Evolutionary conservation across 2,329 filamentous ascomycete genomes (phyloP).

Genomic region (Metarhizium brunneum): DNA sequence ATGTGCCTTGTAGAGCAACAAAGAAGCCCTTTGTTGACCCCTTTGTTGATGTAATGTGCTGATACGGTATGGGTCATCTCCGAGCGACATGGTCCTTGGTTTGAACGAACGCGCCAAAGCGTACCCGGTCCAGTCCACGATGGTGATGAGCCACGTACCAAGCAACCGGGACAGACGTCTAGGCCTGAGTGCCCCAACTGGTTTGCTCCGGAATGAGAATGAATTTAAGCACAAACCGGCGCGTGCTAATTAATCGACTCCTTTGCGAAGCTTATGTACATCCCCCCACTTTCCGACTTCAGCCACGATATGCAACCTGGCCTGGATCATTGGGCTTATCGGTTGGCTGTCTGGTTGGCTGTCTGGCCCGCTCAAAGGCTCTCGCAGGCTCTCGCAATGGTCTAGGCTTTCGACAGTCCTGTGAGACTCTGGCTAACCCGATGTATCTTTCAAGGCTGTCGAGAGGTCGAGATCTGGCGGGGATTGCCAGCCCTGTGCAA

Average conservation of each 20-base stretch:
- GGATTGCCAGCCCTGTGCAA: neutral
- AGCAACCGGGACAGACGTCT: neutral
- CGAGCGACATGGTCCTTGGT: no score
- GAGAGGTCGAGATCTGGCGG: neutral
- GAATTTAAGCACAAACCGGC: neutral
- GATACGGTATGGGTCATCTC: no score
- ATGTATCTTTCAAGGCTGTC: neutral
- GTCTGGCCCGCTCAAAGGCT: neutral
- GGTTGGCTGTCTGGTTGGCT: no score
- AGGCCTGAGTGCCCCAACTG: neutral
- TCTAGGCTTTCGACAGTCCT: neutral
- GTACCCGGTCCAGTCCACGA: neutral
- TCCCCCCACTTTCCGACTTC: conserved; percentile 5
- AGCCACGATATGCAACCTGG: neutral
- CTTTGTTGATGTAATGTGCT: no score
- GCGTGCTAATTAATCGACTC: neutral
- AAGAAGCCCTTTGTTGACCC: no score
- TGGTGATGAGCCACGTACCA: conserved; percentile 3
- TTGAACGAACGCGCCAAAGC: neutral
- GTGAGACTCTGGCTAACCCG: neutral
- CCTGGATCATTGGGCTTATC: neutral
- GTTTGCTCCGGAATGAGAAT: conserved; percentile 1
- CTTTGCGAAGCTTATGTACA: no score
- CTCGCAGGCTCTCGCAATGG: neutral
- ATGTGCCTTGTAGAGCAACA: no score